Evolutionary conservation across 2,329 filamentous ascomycete genomes (phyloP), one percentile per base, ranked within the genome.

Genomic region (Trichoderma gracile): DNA sequence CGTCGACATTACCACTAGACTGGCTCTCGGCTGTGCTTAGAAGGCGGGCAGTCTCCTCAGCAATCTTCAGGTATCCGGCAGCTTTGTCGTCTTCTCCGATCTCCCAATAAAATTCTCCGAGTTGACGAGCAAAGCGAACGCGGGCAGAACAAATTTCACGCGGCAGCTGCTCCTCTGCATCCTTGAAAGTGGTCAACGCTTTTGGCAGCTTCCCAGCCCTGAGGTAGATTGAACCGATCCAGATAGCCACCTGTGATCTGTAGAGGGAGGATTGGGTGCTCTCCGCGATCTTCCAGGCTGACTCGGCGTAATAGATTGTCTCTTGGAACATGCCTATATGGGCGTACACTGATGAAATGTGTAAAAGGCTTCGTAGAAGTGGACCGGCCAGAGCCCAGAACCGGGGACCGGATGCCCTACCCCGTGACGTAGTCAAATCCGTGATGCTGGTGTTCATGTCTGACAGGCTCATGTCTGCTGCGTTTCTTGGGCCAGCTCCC

Each of bases 301-400:
- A 90, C 69, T 97, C 90, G 1, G 90, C 89, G 69, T 96, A 96
- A 73, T 93, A 95, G 0, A 94, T 79, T 2, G 94, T 94, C 74
- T 98, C 94, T 66, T 92, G 88, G 68, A 93, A 92, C 77, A 96
- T 85, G 30, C 95, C 95, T 67, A 95, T 85, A 68, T 96, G 89
- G 1, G 90, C 87, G 70, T 93, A 97, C 1, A 96, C 80, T 4
- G 84, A 84, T 0, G 92, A 92, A 3, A 97, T 84, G 65, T 93
- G 88, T 66, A 88, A 77, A 15, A 96, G 80, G 63, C 88, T 86
- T 33, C 86, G 84, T 70, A 93, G 88, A 21, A 97, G 82, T 1
- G 89, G 87, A 30, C 86, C 85, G 8, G 95, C 87, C 21, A 97
- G 80, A 6, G 84, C 82, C 94, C 94, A 98, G 71, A 94, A 93